Conservation (phyloP, 2,329 filamentous ascomycete species). For the Epichloe hybrida region DNA sequence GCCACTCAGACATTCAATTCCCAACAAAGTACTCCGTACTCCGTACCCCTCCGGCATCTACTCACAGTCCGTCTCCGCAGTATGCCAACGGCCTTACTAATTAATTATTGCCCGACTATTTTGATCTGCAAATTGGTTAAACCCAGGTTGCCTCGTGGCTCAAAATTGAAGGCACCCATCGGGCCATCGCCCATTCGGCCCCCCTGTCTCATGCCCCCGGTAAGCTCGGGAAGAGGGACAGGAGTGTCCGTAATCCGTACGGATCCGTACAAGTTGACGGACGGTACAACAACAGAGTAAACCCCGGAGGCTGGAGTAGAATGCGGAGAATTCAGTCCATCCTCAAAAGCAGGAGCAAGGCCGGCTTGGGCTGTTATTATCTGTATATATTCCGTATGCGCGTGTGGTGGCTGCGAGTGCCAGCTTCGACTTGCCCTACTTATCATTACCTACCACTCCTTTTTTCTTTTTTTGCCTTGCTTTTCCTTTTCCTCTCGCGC, state of each 20-base stretch:
- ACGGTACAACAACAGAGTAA: not conserved
- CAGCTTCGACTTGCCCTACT: not conserved
- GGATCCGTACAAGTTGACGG: too few relatives aligned
- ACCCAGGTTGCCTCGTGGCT: not conserved
- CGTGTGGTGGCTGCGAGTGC: not conserved
- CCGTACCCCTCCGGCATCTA: too few relatives aligned
- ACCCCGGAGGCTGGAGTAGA: not conserved
- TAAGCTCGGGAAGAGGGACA: conserved; percentile 1
- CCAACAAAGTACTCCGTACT: too few relatives aligned
- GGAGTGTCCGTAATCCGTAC: not conserved
- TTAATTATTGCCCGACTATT: too few relatives aligned
- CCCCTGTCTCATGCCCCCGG: not conserved
- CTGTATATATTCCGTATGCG: not conserved
- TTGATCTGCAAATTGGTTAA: too few relatives aligned
- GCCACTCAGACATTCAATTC: not conserved
- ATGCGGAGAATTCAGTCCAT: not conserved
- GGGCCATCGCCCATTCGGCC: not conserved
- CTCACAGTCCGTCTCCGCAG: too few relatives aligned
- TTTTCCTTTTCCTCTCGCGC: not conserved
- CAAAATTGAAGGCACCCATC: not conserved
- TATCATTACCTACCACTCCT: not conserved
- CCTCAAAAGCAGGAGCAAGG: not conserved
- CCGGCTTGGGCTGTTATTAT: not conserved
- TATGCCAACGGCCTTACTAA: too few relatives aligned
- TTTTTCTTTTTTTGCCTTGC: not conserved